A percentile compares a stretch with the other conserved stretches of the same genome.
These are phyloP conservation scores for Polytolypa hystricis DNA, from an alignment of 2,329 filamentous ascomycete species.

Conservation along the genomic window DNA sequence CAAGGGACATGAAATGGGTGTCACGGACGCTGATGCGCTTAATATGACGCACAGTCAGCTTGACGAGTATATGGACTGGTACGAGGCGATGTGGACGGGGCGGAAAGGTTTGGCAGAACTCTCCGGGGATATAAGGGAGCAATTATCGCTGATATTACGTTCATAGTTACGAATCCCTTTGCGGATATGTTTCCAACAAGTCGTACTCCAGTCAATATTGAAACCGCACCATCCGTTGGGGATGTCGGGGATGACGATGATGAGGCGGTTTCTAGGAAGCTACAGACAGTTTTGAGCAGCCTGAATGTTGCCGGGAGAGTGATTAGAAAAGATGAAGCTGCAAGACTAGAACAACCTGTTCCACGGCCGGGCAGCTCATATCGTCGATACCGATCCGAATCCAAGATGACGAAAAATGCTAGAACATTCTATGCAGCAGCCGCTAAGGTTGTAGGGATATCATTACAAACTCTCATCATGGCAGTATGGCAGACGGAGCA, in stretches of 20 bases:
- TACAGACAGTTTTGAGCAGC: slow-evolving; percentile 33
- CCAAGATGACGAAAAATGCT: slow-evolving; percentile 37
- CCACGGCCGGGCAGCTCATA: slow-evolving; percentile 42
- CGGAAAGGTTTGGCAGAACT: slow-evolving; percentile 20
- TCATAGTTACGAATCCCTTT: slow-evolving; percentile 21
- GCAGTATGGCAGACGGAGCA: slow-evolving; percentile 42
- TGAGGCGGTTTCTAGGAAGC: slow-evolving; percentile 24
- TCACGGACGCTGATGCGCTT: slow-evolving; percentile 53
- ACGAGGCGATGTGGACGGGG: slow-evolving; percentile 51
- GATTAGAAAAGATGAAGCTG: slow-evolving; percentile 27
- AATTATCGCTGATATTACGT: not conserved
- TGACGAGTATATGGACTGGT: slow-evolving; percentile 72
- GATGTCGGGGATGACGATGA: slow-evolving; percentile 13
- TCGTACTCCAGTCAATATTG: slow-evolving; percentile 13
- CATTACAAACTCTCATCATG: slow-evolving; percentile 38
- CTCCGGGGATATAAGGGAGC: not conserved
- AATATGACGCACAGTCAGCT: slow-evolving; percentile 51
- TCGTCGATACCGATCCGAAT: slow-evolving; percentile 35
- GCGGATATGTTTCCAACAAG: slow-evolving; percentile 34
- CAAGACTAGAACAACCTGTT: slow-evolving; percentile 15
- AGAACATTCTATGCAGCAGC: slow-evolving; percentile 41
- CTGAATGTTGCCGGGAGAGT: slow-evolving; percentile 30
- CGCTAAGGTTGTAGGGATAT: slow-evolving; percentile 40
- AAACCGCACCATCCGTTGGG: slow-evolving; percentile 4
- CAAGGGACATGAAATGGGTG: slow-evolving; percentile 40